Base-by-base conservation (phyloP, 2,329 filamentous ascomycete genomes). In the Geosmithia flava region DNA sequence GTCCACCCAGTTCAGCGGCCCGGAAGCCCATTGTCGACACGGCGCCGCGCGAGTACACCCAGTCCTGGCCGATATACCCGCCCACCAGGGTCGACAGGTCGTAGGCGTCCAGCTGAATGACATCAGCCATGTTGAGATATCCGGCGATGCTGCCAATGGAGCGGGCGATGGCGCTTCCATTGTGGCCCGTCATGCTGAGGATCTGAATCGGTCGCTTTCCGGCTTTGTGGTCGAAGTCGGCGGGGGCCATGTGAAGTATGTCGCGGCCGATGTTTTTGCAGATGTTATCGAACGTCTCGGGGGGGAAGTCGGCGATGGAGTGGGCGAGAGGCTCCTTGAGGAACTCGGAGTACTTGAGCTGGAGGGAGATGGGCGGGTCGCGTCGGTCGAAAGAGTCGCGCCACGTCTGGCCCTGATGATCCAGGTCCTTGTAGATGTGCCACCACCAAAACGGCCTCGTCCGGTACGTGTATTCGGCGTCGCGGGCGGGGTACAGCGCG, bases 71-170 rank as follows among this genome's bases (percentile, higher is more conserved):
- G 10, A 90, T 64, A 55, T 89, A 87, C 42, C 78, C 72, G 2
- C 82, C 83, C 1, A 83, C 72, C 23, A 93, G 68, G 46, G 82
- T 73, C 3, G 83, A 83, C 47, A 94, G 66, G 56, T 85, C 82
- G 52, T 81, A 76, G 1, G 86, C 79, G 57, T 82, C 77, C 11
- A 94, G 59, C 19, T 77, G 74, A 30, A 93, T 66, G 3, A 91
- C 58, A 53, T 91, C 80, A 3, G 85, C 82, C 7, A 67, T 68
- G 6, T 85, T 66, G 33, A 79, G 72, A 13, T 68, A 66, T 1
- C 85, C 84, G 42, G 84, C 67, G 46, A 78, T 72, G 50, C 78
- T 71, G 2, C 90, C 75, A n/a, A 86, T 67, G 16, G 64, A 58
- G 47, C 64, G 56, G n/a, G 64, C 57, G 49, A 68, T 61, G 1